Conservation (phyloP, 148 eudicot species). For the Arctostaphylos glauca region DNA sequence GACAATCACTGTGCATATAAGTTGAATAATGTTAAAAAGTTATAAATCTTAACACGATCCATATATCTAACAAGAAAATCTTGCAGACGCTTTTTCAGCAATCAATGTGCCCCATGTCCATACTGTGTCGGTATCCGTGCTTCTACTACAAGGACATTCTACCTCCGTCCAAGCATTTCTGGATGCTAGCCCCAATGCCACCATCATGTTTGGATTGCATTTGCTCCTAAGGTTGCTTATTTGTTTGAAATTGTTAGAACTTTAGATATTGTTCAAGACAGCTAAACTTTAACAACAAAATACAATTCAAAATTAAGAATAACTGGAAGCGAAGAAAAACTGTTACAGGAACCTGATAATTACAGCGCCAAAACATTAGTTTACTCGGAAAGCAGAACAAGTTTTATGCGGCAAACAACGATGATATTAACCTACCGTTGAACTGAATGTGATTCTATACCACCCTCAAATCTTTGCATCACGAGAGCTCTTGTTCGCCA, state of each 20-base stretch:
- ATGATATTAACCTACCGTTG: slow-evolving; percentile 50
- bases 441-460: slow-evolving; percentile 76
- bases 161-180: background rate
- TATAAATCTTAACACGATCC: background rate
- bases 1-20: background rate
- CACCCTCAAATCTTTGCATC: slow-evolving; percentile 84
- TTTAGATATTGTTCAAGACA: background rate
- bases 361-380: background rate
- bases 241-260: background rate
- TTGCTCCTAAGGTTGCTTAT: slow-evolving; percentile 6
- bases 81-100: background rate
- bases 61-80: background rate
- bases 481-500: slow-evolving; percentile 90
- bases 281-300: background rate
- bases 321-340: background rate
- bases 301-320: background rate
- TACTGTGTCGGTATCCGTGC: background rate
- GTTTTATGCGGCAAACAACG: slow-evolving; percentile 6
- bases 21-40: background rate
- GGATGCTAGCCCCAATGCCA: slow-evolving; percentile 3
- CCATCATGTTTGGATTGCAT: background rate
- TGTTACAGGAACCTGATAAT: background rate
- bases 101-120: background rate
- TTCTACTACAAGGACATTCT: background rate
- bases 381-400: background rate